Evolutionary conservation across 2,329 filamentous ascomycete genomes (phyloP).

Genomic region (Graphilbum ipis-grandicollis): DNA sequence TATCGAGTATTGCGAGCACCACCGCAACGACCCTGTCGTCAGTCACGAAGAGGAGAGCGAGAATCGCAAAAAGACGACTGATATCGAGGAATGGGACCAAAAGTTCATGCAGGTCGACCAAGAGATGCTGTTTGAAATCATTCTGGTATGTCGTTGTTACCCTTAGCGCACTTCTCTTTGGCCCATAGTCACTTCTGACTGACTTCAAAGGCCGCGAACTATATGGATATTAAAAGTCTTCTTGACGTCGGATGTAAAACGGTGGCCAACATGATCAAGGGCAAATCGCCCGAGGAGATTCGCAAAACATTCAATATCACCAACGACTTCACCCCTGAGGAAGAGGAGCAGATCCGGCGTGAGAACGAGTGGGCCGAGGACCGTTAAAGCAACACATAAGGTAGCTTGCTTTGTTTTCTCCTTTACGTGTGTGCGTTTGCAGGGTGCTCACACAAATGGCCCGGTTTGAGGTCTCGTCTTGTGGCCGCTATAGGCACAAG

Average conservation of each 20-base stretch:
- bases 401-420: neutral
- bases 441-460: too few species aligned
- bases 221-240: constrained; percentile 95
- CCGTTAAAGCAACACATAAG: constrained; percentile 26
- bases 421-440: too few species aligned
- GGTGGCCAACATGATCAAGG: constrained; percentile 99
- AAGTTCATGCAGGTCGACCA: constrained; percentile 99
- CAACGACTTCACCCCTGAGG: constrained; percentile 96
- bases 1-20: constrained; percentile 94
- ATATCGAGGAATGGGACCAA: constrained; percentile 99
- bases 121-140: constrained; percentile 99
- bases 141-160: constrained; percentile 48
- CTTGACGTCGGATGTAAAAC: constrained; percentile 99
- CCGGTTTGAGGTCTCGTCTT: too few species aligned
- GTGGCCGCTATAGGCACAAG: too few species aligned
- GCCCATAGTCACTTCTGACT: neutral
- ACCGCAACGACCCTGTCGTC: constrained; percentile 74
- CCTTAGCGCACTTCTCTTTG: neutral
- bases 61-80: constrained; percentile 92
- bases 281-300: constrained; percentile 97
- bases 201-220: constrained; percentile 66
- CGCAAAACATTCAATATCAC: constrained; percentile 99
- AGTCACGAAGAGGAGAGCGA: constrained; percentile 80
- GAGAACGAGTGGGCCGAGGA: constrained; percentile 91
- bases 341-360: constrained; percentile 91